Conservation (phyloP, 768 basidiomycete genomes). For the Leccinum ochraceum region DNA sequence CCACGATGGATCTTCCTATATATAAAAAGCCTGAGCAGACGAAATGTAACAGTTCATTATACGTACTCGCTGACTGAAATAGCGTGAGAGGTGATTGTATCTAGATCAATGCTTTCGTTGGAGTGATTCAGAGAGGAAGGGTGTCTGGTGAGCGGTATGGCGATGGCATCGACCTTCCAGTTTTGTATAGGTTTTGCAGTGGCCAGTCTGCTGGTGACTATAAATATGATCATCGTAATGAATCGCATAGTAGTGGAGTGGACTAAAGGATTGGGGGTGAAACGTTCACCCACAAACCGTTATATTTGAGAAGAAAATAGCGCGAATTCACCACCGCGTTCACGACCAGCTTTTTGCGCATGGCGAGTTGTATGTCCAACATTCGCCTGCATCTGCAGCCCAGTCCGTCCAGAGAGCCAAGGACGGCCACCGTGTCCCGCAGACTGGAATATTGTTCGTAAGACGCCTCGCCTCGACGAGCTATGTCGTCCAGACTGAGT, state of each 20-base stretch:
- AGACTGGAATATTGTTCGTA: slow-evolving; percentile 57
- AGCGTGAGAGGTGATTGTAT: background rate
- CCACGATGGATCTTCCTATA: background rate
- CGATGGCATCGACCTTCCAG: too few relatives aligned
- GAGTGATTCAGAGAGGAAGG: background rate
- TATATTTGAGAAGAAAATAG: too few relatives aligned
- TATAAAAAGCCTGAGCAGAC: background rate
- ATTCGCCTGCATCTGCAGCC: slow-evolving; percentile 65
- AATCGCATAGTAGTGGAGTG: too few relatives aligned
- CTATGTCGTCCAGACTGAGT: slow-evolving; percentile 57
- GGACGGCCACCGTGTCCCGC: slow-evolving; percentile 64
- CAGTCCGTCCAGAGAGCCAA: slow-evolving; percentile 58
- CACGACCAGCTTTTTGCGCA: slow-evolving; percentile 80
- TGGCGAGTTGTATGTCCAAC: slow-evolving; percentile 60
- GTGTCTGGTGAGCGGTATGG: background rate
- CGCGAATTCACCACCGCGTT: slow-evolving; percentile 81
- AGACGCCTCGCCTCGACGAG: slow-evolving; percentile 33
- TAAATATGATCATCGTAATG: too few relatives aligned
- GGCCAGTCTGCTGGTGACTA: too few relatives aligned
- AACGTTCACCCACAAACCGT: too few relatives aligned
- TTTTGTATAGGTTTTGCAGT: too few relatives aligned
- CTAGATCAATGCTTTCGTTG: background rate
- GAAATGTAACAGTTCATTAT: background rate
- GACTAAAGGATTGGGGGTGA: too few relatives aligned
- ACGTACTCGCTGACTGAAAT: background rate